Evolutionary conservation across 495 filamentous ascomycete genomes (phyloP).

Genomic region (Xylaria palmicola): DNA sequence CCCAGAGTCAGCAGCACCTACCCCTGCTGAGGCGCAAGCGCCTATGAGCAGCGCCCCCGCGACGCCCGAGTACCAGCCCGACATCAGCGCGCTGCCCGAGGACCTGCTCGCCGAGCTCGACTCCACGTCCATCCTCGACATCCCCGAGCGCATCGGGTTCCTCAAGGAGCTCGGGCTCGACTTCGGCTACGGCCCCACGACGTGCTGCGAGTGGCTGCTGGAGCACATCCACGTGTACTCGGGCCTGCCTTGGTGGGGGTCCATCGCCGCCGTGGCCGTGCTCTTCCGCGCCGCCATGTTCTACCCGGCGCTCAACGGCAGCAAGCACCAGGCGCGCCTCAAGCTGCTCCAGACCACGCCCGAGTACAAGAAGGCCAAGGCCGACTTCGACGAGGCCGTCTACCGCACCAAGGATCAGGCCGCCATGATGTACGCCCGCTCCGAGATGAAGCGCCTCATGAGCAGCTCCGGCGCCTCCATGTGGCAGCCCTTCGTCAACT

Average conservation of each 20-base stretch:
- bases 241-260: slow-evolving; percentile 78
- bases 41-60: neutral
- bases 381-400: slow-evolving; percentile 47
- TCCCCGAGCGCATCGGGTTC: slow-evolving; percentile 77
- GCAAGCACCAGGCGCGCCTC: slow-evolving; percentile 58
- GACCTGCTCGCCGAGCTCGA: slow-evolving; percentile 32
- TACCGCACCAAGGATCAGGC: slow-evolving; percentile 37
- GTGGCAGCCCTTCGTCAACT: slow-evolving; percentile 54
- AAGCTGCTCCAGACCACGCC: slow-evolving; percentile 50
- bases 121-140: slow-evolving; percentile 44
- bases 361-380: slow-evolving; percentile 48
- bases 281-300: slow-evolving; percentile 64
- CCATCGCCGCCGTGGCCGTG: slow-evolving; percentile 63
- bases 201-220: slow-evolving; percentile 66
- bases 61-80: neutral
- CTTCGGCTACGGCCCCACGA: slow-evolving; percentile 75
- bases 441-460: slow-evolving; percentile 51
- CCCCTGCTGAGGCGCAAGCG: slow-evolving; percentile 3
- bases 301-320: slow-evolving; percentile 58
- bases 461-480: slow-evolving; percentile 52
- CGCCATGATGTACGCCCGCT: slow-evolving; percentile 39
- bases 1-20: neutral
- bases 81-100: slow-evolving; percentile 2
- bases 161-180: slow-evolving; percentile 80
- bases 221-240: slow-evolving; percentile 77